Percentiles rank a stretch among this genome's conserved stretches.
These are phyloP conservation scores for Serpula lacrymans DNA, from an alignment of 768 basidiomycete genomes.

Conservation along the genomic window DNA sequence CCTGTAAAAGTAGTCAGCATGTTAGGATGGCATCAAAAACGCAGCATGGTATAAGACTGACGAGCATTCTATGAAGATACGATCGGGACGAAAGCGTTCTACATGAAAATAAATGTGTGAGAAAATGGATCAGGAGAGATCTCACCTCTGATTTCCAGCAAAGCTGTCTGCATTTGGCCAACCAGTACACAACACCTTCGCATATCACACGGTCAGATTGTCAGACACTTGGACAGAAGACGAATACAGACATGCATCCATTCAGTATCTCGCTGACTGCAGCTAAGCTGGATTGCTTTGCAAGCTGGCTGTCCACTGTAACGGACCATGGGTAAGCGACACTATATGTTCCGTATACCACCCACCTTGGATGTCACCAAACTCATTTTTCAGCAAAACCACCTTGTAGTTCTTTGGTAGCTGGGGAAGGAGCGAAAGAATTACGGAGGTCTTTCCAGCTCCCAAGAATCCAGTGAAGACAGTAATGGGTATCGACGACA, in stretches of 20 bases:
- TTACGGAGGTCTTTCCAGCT: slow-evolving; percentile 76
- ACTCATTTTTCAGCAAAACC: slow-evolving; percentile 94
- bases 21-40: neutral
- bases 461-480: slow-evolving; percentile 95
- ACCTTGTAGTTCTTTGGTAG: slow-evolving; percentile 85
- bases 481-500: slow-evolving; percentile 83
- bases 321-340: neutral
- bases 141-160: slow-evolving; percentile 81
- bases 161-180: slow-evolving; percentile 89
- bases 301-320: slow-evolving; percentile 87
- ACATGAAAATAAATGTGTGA: slow-evolving; percentile 1
- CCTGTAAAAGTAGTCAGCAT: slow-evolving; percentile 36
- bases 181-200: slow-evolving; percentile 89
- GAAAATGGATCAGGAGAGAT: slow-evolving; percentile 3
- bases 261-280: slow-evolving; percentile 94
- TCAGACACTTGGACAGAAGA: neutral
- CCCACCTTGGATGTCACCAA: slow-evolving; percentile 87
- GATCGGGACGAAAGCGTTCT: slow-evolving; percentile 84
- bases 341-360: neutral
- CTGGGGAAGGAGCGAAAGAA: slow-evolving; percentile 78
- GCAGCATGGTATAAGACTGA: slow-evolving; percentile 34
- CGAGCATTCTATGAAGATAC: slow-evolving; percentile 96
- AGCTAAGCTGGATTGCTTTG: slow-evolving; percentile 75
- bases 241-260: slow-evolving; percentile 75
- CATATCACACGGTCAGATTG: neutral